Evolutionary conservation across 805 yeast species (phyloP).

Genomic region (Groenewaldozyma salmanticensis): DNA sequence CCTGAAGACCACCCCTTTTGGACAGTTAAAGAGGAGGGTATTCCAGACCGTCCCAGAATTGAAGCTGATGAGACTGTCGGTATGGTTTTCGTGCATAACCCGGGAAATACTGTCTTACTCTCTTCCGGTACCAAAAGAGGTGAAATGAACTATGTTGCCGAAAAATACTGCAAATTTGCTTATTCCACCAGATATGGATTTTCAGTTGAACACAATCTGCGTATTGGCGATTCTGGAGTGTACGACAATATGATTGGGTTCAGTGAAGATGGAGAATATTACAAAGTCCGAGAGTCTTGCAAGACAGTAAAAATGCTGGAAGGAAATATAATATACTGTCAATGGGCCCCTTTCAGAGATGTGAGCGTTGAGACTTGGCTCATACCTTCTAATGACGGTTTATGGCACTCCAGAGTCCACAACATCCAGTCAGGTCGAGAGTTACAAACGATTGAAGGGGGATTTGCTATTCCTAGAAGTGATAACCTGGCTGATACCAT

Average conservation of each 20-base stretch:
- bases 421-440: constrained; percentile 7
- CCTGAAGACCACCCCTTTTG: constrained; percentile 17
- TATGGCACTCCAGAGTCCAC: constrained; percentile 18
- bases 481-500: not conserved
- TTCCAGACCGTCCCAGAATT: not conserved
- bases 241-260: constrained; percentile 18
- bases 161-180: constrained; percentile 21
- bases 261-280: constrained; percentile 13
- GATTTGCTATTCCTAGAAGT: constrained; percentile 10
- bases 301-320: constrained; percentile 3
- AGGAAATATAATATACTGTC: constrained; percentile 9
- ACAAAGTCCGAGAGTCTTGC: constrained; percentile 10
- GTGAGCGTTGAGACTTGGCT: constrained; percentile 17
- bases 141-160: constrained; percentile 9
- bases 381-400: constrained; percentile 9
- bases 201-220: constrained; percentile 12
- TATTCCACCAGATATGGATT: constrained; percentile 19
- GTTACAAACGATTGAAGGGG: constrained; percentile 13
- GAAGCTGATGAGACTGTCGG: constrained; percentile 8
- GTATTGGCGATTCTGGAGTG: constrained; percentile 9
- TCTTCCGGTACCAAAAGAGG: constrained; percentile 10
- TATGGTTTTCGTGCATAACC: constrained; percentile 9
- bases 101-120: constrained; percentile 5
- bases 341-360: constrained; percentile 16
- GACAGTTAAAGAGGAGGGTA: constrained; percentile 13